Conservation (phyloP, 805 yeast genomes). For the Ascoidea asiatica region DNA sequence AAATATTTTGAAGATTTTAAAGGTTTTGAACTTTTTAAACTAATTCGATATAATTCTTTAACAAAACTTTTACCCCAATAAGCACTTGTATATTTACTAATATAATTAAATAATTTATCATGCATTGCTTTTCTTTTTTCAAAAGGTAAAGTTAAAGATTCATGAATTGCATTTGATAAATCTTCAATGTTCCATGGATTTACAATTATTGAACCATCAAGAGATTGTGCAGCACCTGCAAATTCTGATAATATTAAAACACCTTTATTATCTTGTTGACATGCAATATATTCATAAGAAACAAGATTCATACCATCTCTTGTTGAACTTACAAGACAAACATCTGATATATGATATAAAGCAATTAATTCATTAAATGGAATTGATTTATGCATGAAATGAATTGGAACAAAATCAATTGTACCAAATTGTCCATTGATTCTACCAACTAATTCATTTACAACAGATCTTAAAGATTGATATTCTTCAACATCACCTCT, state of each 20-base stretch:
- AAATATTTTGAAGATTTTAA: neutral
- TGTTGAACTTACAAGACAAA: slow-evolving; percentile 85
- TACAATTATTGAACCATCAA: slow-evolving; percentile 86
- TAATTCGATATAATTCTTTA: slow-evolving; percentile 50
- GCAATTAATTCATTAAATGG: slow-evolving; percentile 88
- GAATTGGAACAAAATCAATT: slow-evolving; percentile 94
- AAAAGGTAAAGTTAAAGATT: slow-evolving; percentile 71
- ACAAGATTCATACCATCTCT: slow-evolving; percentile 99
- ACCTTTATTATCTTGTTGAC: slow-evolving; percentile 80
- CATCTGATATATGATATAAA: slow-evolving; percentile 74
- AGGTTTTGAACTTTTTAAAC: neutral
- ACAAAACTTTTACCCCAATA: slow-evolving; percentile 98
- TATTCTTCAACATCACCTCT: slow-evolving; percentile 98
- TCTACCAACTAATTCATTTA: slow-evolving; percentile 91
- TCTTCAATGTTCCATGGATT: slow-evolving; percentile 99
- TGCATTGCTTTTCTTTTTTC: slow-evolving; percentile 74
- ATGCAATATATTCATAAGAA: slow-evolving; percentile 91
- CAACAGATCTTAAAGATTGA: slow-evolving; percentile 84
- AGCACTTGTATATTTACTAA: slow-evolving; percentile 85
- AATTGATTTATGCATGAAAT: slow-evolving; percentile 85
- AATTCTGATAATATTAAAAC: slow-evolving; percentile 83
- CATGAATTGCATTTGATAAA: slow-evolving; percentile 70
- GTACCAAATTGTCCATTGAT: slow-evolving; percentile 95
- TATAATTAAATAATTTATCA: slow-evolving; percentile 72
- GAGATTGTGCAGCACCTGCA: slow-evolving; percentile 98